Evolutionary conservation across 108 stramenopile genomes (phyloP).

Genomic region (Stephanodiscus triporus): DNA sequence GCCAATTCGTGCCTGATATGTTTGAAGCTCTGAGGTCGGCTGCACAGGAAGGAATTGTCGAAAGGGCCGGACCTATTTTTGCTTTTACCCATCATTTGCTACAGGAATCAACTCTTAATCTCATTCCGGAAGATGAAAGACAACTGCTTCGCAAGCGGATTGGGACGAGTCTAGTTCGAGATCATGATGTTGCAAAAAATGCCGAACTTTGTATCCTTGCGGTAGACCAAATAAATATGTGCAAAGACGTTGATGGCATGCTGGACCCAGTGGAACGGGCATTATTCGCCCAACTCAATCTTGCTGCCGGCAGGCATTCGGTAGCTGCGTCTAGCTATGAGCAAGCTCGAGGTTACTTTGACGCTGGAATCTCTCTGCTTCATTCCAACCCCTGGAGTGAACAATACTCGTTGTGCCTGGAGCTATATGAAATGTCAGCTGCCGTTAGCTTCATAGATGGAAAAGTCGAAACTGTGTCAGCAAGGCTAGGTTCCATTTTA

Average conservation of each 20-base stretch:
- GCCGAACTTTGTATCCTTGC: background rate
- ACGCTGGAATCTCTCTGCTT: slow-evolving; percentile 11
- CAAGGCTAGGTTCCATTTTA: background rate
- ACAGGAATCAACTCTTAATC: slow-evolving; percentile 9
- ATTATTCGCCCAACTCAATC: slow-evolving; percentile 1
- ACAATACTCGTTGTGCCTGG: slow-evolving; percentile 10
- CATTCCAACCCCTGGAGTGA: slow-evolving; percentile 4
- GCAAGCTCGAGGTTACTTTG: background rate
- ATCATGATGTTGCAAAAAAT: background rate
- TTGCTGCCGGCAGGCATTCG: slow-evolving; percentile 8
- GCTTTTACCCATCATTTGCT: slow-evolving; percentile 20
- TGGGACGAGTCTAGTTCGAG: background rate
- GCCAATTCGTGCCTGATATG: slow-evolving; percentile 1
- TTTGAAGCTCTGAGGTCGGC: slow-evolving; percentile 1
- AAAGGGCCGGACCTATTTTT: slow-evolving; percentile 18
- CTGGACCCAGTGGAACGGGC: background rate
- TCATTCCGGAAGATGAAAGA: background rate
- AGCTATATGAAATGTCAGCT: slow-evolving; percentile 14
- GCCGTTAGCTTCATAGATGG: slow-evolving; percentile 12
- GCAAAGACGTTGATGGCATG: slow-evolving; percentile 5
- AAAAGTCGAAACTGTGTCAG: background rate
- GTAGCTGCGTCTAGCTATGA: slow-evolving; percentile 6
- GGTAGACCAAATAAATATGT: slow-evolving; percentile 11
- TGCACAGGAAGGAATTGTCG: slow-evolving; percentile 9
- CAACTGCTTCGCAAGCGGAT: slow-evolving; percentile 7